A percentile compares a stretch with the other conserved stretches of the same genome.
phyloP scores from a whole-genome alignment of 2,329 filamentous ascomycete species.

The Monosporascus cannonballus region DNA sequence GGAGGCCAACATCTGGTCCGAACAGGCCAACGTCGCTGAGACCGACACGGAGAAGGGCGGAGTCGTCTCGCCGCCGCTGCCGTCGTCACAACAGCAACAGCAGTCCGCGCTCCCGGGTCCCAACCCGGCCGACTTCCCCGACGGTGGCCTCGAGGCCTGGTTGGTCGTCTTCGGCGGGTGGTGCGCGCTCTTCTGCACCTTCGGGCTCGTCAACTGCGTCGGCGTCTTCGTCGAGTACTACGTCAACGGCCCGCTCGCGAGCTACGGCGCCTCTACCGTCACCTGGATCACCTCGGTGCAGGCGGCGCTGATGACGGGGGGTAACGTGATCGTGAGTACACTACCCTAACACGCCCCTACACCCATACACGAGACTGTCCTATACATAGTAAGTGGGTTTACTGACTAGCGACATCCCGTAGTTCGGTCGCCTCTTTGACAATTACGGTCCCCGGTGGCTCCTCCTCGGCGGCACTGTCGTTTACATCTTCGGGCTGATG shows the following conservation, averaged over 20 bases:
- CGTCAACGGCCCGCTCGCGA: conserved; percentile 35
- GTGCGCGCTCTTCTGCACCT: conserved; percentile 32
- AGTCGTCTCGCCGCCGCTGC: conserved; percentile 2
- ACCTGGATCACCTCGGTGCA: conserved; percentile 53
- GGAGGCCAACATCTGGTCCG: conserved; percentile 28
- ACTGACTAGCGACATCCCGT: neutral
- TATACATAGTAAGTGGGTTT: neutral
- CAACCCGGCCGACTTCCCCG: conserved; percentile 49
- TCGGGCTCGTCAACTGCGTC: conserved; percentile 34
- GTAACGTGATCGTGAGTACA: conserved; percentile 36
- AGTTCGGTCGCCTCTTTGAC: conserved; percentile 50
- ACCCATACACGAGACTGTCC: conserved; percentile 27
- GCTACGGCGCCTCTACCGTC: conserved; percentile 43
- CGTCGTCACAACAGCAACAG: neutral
- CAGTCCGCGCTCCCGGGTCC: conserved; percentile 24
- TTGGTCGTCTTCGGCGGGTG: conserved; percentile 45
- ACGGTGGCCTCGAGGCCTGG: conserved; percentile 54
- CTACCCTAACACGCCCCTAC: conserved; percentile 19
- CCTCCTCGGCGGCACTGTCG: conserved; percentile 42
- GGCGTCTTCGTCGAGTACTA: conserved; percentile 56
- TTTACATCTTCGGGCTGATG: conserved; percentile 55
- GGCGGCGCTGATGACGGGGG: conserved; percentile 36
- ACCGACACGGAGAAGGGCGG: conserved; percentile 29
- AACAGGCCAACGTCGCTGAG: conserved; percentile 23
- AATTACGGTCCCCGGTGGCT: conserved; percentile 52